Conservation (phyloP, 805 yeast species). For the Candida cerambycidarum region DNA sequence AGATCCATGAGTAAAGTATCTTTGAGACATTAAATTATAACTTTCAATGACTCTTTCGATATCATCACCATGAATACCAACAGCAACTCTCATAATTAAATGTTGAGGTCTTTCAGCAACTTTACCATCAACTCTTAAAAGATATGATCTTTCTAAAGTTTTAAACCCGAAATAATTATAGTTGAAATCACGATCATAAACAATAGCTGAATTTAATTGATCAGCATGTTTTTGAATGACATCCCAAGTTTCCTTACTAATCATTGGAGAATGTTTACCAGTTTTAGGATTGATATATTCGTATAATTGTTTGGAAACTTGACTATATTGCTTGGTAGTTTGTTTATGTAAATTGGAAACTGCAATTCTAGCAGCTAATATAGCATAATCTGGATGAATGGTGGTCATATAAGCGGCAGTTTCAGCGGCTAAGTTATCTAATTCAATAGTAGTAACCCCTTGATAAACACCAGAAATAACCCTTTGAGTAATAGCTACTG, state of each 20-base stretch:
- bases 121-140: slow-evolving; percentile 53
- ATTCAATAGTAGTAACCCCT: slow-evolving; percentile 91
- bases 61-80: slow-evolving; percentile 59
- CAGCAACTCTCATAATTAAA: slow-evolving; percentile 59
- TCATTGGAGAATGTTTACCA: slow-evolving; percentile 51
- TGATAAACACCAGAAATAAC: slow-evolving; percentile 95
- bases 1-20: slow-evolving; percentile 60
- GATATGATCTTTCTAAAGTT: slow-evolving; percentile 59
- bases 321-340: slow-evolving; percentile 82
- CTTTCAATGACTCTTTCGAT: slow-evolving; percentile 53
- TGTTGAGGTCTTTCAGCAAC: slow-evolving; percentile 65
- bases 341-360: slow-evolving; percentile 93
- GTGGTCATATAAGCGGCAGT: slow-evolving; percentile 98
- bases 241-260: slow-evolving; percentile 41
- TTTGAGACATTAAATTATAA: slow-evolving; percentile 58
- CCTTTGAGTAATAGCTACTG: slow-evolving; percentile 93
- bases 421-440: slow-evolving; percentile 76
- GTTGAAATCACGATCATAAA: slow-evolving; percentile 50
- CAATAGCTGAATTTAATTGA: slow-evolving; percentile 46
- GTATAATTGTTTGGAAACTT: slow-evolving; percentile 71
- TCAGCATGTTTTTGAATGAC: slow-evolving; percentile 39
- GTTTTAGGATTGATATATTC: slow-evolving; percentile 81
- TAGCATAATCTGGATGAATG: slow-evolving; percentile 96
- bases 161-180: slow-evolving; percentile 62
- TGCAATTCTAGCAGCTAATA: slow-evolving; percentile 93